Conservation (phyloP, 2,329 filamentous ascomycete species). For the Venturia pyrina region DNA sequence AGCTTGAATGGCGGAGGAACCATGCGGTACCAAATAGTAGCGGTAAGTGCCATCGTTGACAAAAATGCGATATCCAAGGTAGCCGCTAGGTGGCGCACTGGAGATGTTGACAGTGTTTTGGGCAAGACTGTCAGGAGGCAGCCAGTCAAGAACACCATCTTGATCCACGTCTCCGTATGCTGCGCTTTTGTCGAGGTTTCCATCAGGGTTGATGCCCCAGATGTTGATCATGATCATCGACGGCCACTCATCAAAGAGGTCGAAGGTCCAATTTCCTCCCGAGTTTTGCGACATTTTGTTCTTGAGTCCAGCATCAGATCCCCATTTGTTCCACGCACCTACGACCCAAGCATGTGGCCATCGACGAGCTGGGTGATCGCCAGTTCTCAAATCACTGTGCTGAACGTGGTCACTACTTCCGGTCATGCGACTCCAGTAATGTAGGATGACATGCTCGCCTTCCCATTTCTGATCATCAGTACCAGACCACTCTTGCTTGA, state of each 20-base stretch:
- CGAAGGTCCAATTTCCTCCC: conserved; percentile 45
- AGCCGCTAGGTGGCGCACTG: conserved; percentile 41
- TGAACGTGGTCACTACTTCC: conserved; percentile 52
- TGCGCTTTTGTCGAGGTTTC: conserved; percentile 48
- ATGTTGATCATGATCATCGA: conserved; percentile 52
- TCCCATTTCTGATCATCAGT: conserved; percentile 48
- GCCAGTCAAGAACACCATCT: conserved; percentile 50
- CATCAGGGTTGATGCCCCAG: conserved; percentile 57
- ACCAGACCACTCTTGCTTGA: conserved; percentile 47
- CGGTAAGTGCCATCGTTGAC: conserved; percentile 45
- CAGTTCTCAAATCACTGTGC: conserved; percentile 43
- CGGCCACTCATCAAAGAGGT: conserved; percentile 56
- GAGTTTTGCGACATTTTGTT: conserved; percentile 39
- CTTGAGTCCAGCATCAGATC: conserved; percentile 49
- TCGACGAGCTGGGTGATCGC: conserved; percentile 33
- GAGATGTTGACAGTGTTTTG: conserved; percentile 51
- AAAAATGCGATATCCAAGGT: conserved; percentile 45
- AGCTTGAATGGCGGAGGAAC: conserved; percentile 45
- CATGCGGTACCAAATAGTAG: conserved; percentile 43
- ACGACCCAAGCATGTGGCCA: conserved; percentile 55
- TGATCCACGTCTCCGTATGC: conserved; percentile 54
- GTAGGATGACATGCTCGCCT: conserved; percentile 51
- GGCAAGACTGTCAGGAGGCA: conserved; percentile 49
- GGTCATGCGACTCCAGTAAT: conserved; percentile 50
- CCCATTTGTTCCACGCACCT: conserved; percentile 53